Base-by-base conservation (phyloP, 306 rosid species). In the Amphicarpaea edgeworthii region DNA sequence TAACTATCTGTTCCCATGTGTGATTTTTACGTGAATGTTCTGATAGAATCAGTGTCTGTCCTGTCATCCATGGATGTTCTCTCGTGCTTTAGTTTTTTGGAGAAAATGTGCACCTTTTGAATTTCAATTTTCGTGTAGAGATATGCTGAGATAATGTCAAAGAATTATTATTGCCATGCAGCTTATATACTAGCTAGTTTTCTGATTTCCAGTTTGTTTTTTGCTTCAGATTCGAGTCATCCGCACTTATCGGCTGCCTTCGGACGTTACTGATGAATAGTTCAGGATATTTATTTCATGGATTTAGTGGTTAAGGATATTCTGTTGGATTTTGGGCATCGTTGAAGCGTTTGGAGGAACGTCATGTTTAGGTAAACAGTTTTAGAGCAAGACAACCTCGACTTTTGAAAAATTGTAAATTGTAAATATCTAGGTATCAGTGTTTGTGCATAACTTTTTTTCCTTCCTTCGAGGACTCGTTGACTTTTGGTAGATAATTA, bases 221-320 rank as follows among this genome's bases (percentile, higher is more conserved):
- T 79, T 68, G 58, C 61, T 75, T 43, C 89, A 91, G 94, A 89
- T 91, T 76, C 94, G 94, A 26, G 90, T 85, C 59, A 84, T 85
- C 46, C 90, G 89, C 45, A 83, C 97, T 3, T 86, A 87, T 37
- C 72, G 45, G 68, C 34, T 80, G 66, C 87, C 84, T 7, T 72
- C 88, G 37, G 86, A 87, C 16, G 74, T 78, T 40, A 71, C 73
- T 37, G 87, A 70, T 77, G 84, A 79, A 68, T 79, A 75, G 81
- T 30, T 40, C 54, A 83, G 43, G 45, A 71, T 68, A 67, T 58
- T 47, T 50, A 17, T 64, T 57, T 50, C 60, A 42, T 24, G 46
- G 50, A 15, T 28, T 72, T 60, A 38, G 67, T n/a, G 21, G 70
- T 59, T 57, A 65, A 47, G 64, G 70, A 60, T n/a, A n/a, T 23